Conservation (phyloP, 2,329 filamentous ascomycete species). For the Pseudomassariella vexata region DNA sequence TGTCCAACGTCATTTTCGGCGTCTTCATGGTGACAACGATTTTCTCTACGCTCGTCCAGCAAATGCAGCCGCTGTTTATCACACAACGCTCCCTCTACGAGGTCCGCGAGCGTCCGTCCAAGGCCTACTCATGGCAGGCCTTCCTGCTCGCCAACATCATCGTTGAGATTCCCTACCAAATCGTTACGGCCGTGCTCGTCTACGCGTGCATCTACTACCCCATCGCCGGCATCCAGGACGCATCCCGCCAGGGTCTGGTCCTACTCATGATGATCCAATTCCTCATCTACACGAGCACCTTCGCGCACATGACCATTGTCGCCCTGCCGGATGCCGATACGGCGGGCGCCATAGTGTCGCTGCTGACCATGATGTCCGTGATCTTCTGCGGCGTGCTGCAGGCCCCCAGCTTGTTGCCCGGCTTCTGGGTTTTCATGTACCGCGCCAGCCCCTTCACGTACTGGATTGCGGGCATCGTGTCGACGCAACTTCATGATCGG, state of each 20-base stretch:
- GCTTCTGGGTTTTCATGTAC: conserved; percentile 85
- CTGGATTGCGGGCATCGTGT: conserved; percentile 66
- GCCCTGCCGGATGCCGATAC: conserved; percentile 65
- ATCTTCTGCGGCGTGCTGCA: conserved; percentile 44
- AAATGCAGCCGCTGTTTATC: conserved; percentile 73
- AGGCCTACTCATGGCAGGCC: conserved; percentile 69
- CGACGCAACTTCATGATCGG: conserved; percentile 63
- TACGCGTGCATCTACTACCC: conserved; percentile 66
- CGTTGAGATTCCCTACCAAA: conserved; percentile 68
- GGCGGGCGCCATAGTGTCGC: conserved; percentile 58
- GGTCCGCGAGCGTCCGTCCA: conserved; percentile 68
- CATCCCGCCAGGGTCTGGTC: conserved; percentile 57
- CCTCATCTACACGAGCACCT: conserved; percentile 66
- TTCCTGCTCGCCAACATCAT: conserved; percentile 68
- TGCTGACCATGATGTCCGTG: conserved; percentile 55
- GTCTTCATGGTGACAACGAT: conserved; percentile 74
- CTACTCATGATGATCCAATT: conserved; percentile 61
- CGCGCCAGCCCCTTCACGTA: conserved; percentile 79
- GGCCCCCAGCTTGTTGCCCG: conserved; percentile 51
- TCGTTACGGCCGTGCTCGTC: conserved; percentile 56
- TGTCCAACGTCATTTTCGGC: conserved; percentile 69
- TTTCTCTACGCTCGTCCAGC: conserved; percentile 64
- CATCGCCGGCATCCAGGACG: conserved; percentile 39
- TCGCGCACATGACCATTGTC: conserved; percentile 68
- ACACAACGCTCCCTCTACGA: conserved; percentile 71